Base-by-base conservation (phyloP, 352 stramenopile species). In the Phytophthora chlamydospora region DNA sequence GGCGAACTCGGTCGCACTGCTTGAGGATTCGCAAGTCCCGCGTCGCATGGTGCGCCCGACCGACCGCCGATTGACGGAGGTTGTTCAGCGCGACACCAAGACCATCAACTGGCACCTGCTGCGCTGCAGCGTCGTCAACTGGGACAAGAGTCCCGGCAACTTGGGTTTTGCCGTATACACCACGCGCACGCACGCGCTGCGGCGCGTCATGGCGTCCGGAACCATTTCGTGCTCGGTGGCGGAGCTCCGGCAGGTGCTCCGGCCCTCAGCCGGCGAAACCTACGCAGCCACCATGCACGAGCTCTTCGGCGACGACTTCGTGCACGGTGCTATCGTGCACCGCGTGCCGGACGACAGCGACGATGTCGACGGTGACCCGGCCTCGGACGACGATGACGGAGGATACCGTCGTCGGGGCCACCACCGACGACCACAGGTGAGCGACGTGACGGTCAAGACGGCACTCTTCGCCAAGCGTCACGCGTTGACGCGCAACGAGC, bases 81-180 rank as follows among this genome's bases (percentile, higher is more conserved):
- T 81, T 16, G 68, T 71, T 1, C 41, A 45, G 1, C 21, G 41
- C n/a, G 55, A 57, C 24, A 45, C 61, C 24, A 63, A 62, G 19
- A 47, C 16, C 33, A 67, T 80, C 54, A 71, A 78, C 32, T 78
- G 72, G 66, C 61, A 74, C 49, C 52, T 63, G 5, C 50, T 80
- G 17, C 65, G 58, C 34, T 52, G 53, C 57, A 70, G 57, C 29
- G 55, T 62, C 10, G 50, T 45, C 45, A 54, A 49, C 36, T 76
- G 68, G 65, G 53, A 61, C 53, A 74, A 76, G 50, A 58, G 9
- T 14, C 51, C 45, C 5, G 44, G 39, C n/a, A 64, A 65, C 52
- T 14, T 66, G 46, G 47, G 66, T 29, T 75, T 78, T 24, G 58
- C 56, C 9, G 55, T 78, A 32, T 76, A 75, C 62, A 75, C 61